Base-by-base conservation (phyloP, 2,329 filamentous ascomycete genomes). In the Fusarium pseudograminearum region DNA sequence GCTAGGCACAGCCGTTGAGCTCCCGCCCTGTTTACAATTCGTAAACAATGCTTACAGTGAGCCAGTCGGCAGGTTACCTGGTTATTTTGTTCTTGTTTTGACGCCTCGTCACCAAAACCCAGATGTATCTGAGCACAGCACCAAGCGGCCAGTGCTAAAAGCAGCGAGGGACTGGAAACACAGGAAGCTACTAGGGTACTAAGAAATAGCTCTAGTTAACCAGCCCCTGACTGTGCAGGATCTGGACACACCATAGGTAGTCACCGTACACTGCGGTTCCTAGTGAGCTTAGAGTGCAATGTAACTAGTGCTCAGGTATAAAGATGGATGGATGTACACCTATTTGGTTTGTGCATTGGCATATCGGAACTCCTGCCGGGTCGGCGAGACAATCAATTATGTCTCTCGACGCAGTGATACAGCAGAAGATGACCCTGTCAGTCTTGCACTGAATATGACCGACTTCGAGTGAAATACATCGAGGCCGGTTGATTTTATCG, bases 361-460 rank as follows among this genome's bases (percentile, higher is more conserved):
- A 75, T 80, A 76, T 80, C 55, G 77, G 76, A 78, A 72, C 62
- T 73, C 74, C 73, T 70, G 67, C 74, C 70, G 61, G 57, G 40
- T 69, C 72, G 67, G 55, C 58, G 67, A 75, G 75, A 77, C 64
- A 70, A 61, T 53, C 47, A 34, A 34, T 45, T 38, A 60, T 71
- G 71, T 67, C 67, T 69, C 70, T 69, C 61, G 61, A 61, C 68
- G 62, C 41, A 56, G 53, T 64, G 69, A 56, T 58, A 67, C 64
- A 70, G 67, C 73, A 74, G 63, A 67, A 71, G 65, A 71, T 67
- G 62, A 67, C 61, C 73, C 78, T 75, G 68, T 85, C 82, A 64
- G 63, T 88, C 85, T 88, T 76, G 85, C 86, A 87, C 83, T 80
- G 85, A 86, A 86, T 87, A 85, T 88, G 86, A 88, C 86, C 85